Evolutionary conservation across 2,329 filamentous ascomycete species (phyloP), one percentile per base, ranked within the genome.

Genomic region (Colletotrichum sp.): DNA sequence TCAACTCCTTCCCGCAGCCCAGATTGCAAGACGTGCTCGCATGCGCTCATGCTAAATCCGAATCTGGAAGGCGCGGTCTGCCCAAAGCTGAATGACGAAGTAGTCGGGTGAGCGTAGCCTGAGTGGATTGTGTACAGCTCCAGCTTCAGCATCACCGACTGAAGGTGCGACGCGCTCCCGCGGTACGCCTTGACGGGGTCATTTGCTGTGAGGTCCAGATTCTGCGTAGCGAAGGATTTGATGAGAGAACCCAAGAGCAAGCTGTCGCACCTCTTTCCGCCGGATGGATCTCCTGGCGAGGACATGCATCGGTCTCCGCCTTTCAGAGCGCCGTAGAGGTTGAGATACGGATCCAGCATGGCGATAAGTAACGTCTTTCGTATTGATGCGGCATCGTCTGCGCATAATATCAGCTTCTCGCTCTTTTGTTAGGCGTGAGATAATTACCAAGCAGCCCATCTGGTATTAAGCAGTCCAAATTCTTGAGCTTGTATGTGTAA

Each of bases 211-310:
- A 75, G 56, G 18, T 75, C 73, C 24, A 75, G 12, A 0, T 21
- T n/a, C 5, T 69, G 63, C 4, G 58, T 43, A 0, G 73, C 64
- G 21, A 75, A 64, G 14, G 73, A 75, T 13, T 14, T 38, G 18
- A 75, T 75, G n/a, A 75, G 69, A 3, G 73, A 75, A 2, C 73
- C 73, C 5, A 75, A 21, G 9, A 75, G 56, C 21, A 75, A 69
- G 48, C 73, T 75, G 73, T 75, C 73, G 9, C 73, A 75, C 0
- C 73, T 32, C 28, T 52, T 63, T 24, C 70, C 69, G 3, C 63
- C 34, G 7, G 63, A 63, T 4, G 43, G 63, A 28, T 73, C 63
- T 21, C 36, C 43, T 2, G 48, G 69, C 18, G 69, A 69, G 2
- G 69, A 72, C 69, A 56, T 71, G 48, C 73, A 75, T 24, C 73